phyloP scores from a whole-genome alignment of 192 early-diverging fungal genomes.

The Gigaspora rosea region DNA sequence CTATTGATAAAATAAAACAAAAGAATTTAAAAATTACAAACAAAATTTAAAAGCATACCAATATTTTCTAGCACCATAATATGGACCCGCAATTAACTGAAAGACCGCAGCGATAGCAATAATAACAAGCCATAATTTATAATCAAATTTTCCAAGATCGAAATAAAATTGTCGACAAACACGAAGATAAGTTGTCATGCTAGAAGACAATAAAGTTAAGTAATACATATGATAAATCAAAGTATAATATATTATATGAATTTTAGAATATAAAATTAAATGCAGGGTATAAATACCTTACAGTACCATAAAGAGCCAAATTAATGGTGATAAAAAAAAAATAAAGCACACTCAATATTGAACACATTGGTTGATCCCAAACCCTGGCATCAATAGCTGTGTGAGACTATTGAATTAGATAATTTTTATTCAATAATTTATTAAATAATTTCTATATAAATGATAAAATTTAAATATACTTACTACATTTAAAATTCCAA shows the following conservation, averaged over 20 bases:
- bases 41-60: background rate
- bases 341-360: background rate
- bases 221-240: background rate
- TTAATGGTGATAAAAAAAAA: background rate
- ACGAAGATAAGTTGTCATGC: background rate
- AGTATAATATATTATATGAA: background rate
- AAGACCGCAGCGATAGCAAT: background rate
- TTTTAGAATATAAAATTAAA: background rate
- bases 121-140: background rate
- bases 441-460: background rate
- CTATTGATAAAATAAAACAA: background rate
- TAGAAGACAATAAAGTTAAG: background rate
- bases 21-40: background rate
- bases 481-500: background rate
- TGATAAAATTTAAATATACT: background rate
- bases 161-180: background rate
- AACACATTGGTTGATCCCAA: background rate
- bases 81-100: background rate
- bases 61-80: background rate
- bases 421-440: background rate
- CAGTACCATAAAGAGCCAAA: background rate
- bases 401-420: background rate
- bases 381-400: background rate
- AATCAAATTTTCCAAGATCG: constrained; percentile 7
- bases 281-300: background rate